phyloP scores from a whole-genome alignment of 257 asterid genomes.

The Osmanthus fragrans region DNA sequence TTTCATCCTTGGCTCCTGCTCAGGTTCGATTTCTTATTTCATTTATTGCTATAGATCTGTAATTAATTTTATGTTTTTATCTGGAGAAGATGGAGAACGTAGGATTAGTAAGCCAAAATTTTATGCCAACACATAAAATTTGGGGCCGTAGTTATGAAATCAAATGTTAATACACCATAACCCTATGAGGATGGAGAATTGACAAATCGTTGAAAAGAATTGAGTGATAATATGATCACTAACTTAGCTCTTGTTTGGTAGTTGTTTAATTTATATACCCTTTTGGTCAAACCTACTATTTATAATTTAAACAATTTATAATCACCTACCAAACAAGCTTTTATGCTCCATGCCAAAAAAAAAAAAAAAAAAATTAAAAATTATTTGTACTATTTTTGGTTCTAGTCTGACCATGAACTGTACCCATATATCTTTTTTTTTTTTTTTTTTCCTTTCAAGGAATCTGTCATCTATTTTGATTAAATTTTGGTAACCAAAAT shows the following conservation, averaged over 20 bases:
- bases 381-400: not conserved
- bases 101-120: not conserved
- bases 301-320: no score
- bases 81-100: not conserved
- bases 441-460: not conserved
- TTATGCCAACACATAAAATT: not conserved
- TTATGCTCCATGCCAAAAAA: not conserved
- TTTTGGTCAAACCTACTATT: no score
- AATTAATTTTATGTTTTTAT: not conserved
- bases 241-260: not conserved
- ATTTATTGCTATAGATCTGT: not conserved
- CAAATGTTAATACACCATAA: not conserved
- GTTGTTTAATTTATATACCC: no score
- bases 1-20: conserved; percentile 97
- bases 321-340: no score
- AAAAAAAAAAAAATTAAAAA: not conserved
- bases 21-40: conserved; percentile 55
- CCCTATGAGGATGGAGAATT: not conserved
- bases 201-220: not conserved
- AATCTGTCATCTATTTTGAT: not conserved
- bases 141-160: not conserved
- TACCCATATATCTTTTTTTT: not conserved
- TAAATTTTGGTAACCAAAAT: not conserved
- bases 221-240: not conserved
- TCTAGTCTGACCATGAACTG: not conserved